Percentiles rank a stretch among this genome's conserved stretches.
Evolutionary conservation across 2,329 filamentous ascomycete genomes (phyloP).

Genomic region (Calonectria crousiana): DNA sequence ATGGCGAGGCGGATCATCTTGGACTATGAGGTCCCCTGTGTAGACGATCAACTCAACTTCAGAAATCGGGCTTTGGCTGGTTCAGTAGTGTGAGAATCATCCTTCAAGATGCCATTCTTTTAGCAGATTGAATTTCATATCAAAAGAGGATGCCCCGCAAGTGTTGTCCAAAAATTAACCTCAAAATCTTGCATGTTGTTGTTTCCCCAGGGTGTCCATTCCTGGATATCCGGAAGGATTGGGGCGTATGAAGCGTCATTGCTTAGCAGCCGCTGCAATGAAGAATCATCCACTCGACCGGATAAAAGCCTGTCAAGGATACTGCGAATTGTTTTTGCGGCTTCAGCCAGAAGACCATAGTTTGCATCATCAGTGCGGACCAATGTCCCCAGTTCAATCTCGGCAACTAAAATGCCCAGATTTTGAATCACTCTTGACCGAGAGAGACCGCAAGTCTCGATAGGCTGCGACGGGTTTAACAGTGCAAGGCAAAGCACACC

Average conservation of each 20-base stretch:
- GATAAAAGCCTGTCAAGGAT: conserved; percentile 52
- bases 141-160: background rate
- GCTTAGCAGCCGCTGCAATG: too few relatives aligned
- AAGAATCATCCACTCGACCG: background rate
- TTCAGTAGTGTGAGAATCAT: too few relatives aligned
- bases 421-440: conserved; percentile 28
- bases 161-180: background rate
- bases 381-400: conserved; percentile 32
- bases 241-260: background rate
- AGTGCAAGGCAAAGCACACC: conserved; percentile 31
- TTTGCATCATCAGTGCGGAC: conserved; percentile 34
- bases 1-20: too few relatives aligned
- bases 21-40: too few relatives aligned
- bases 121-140: background rate
- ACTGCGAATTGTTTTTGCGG: conserved; percentile 31
- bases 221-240: background rate
- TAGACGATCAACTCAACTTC: too few relatives aligned
- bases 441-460: background rate
- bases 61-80: too few relatives aligned
- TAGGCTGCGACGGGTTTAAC: conserved; percentile 7
- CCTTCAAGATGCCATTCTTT: too few relatives aligned
- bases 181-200: conserved; percentile 6
- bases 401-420: conserved; percentile 32
- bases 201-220: background rate
- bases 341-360: conserved; percentile 35